These are phyloP conservation scores for Globisporangium splendens DNA, from an alignment of 352 stramenopile genomes.

Conservation along the genomic window DNA sequence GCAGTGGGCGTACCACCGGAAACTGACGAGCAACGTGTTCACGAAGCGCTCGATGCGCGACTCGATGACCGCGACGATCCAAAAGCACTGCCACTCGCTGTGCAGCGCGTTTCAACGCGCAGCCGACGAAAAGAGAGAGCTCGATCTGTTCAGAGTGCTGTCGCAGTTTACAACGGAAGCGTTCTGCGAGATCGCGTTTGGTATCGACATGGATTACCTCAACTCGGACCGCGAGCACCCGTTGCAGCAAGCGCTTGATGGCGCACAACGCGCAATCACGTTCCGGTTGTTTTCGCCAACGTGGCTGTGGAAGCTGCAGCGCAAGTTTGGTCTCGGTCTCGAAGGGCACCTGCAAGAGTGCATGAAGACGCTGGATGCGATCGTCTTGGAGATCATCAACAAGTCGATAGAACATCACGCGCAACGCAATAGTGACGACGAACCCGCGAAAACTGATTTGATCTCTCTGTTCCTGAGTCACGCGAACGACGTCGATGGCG, in stretches of 20 bases:
- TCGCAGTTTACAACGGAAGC: conserved; percentile 29
- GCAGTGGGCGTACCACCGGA: conserved; percentile 39
- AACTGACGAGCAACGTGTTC: conserved; percentile 73
- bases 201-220: conserved; percentile 25
- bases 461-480: conserved; percentile 36
- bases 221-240: conserved; percentile 15
- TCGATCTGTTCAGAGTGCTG: conserved; percentile 20
- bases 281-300: conserved; percentile 17
- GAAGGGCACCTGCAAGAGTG: conserved; percentile 21
- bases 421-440: neutral
- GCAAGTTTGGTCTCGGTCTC: conserved; percentile 20
- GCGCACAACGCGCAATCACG: conserved; percentile 11
- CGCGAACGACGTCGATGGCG: conserved; percentile 2
- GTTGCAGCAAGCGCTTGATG: conserved; percentile 26
- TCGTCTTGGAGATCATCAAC: conserved; percentile 21
- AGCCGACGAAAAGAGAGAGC: neutral
- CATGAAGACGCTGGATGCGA: conserved; percentile 19
- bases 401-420: conserved; percentile 18
- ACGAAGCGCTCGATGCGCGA: conserved; percentile 20
- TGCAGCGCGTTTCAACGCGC: neutral
- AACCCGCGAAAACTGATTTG: conserved; percentile 18
- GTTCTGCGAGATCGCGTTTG: conserved; percentile 37
- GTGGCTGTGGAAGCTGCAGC: conserved; percentile 34
- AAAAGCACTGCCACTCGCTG: conserved; percentile 7
- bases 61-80: conserved; percentile 8